A percentile compares a stretch with the other conserved stretches of the same genome.
Conservation (phyloP, 192 early-diverging fungal species). For the Physocladia obscura region DNA sequence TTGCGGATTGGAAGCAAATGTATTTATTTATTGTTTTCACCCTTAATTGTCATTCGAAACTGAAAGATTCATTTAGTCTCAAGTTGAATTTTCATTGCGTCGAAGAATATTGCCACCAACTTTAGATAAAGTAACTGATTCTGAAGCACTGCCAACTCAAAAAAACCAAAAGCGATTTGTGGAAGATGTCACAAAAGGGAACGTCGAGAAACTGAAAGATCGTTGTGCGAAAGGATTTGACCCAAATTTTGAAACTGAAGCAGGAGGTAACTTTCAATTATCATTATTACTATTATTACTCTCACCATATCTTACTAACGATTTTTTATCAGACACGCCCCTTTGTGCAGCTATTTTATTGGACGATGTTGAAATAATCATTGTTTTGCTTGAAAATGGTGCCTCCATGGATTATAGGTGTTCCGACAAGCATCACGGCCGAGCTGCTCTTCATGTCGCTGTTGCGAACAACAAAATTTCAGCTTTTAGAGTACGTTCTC, state of each 20-base stretch:
- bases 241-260: slow-evolving; percentile 52
- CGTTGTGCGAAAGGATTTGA: slow-evolving; percentile 39
- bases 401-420: slow-evolving; percentile 48
- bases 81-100: slow-evolving; percentile 48
- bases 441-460: slow-evolving; percentile 52
- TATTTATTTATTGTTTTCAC: slow-evolving; percentile 8
- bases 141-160: slow-evolving; percentile 36
- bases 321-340: slow-evolving; percentile 51
- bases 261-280: slow-evolving; percentile 38
- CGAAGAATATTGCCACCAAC: slow-evolving; percentile 22
- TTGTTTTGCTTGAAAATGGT: slow-evolving; percentile 44
- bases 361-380: slow-evolving; percentile 48
- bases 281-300: slow-evolving; percentile 4
- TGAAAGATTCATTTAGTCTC: slow-evolving; percentile 19
- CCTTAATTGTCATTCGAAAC: neutral
- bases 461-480: slow-evolving; percentile 46
- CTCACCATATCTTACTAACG: neutral
- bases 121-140: slow-evolving; percentile 22
- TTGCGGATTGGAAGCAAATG: slow-evolving; percentile 43
- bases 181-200: slow-evolving; percentile 51
- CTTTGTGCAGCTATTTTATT: slow-evolving; percentile 45
- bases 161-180: slow-evolving; percentile 57
- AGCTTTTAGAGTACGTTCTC: slow-evolving; percentile 36
- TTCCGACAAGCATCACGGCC: slow-evolving; percentile 45
- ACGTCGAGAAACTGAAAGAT: slow-evolving; percentile 47